A percentile compares a stretch with the other conserved stretches of the same genome.
phyloP scores from a whole-genome alignment of 192 early-diverging fungal genomes.

The Coemansia sp. region DNA sequence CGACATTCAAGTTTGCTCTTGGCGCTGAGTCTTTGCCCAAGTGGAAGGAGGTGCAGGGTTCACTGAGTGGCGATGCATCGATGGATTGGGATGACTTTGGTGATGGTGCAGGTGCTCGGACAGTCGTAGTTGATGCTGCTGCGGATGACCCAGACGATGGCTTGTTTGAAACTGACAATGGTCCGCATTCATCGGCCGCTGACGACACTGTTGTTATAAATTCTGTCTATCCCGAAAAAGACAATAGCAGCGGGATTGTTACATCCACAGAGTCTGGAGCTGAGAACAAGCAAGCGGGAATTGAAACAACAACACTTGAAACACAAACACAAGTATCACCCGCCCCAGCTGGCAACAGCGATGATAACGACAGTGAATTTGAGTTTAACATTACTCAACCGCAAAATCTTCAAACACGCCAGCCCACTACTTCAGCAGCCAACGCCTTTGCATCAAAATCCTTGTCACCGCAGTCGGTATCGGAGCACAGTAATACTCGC shows the following conservation, averaged over 20 bases:
- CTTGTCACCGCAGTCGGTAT: too few relatives aligned
- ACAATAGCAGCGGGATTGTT: too few relatives aligned
- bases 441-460: too few relatives aligned
- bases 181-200: too few relatives aligned
- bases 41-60: background rate
- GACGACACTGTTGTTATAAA: too few relatives aligned
- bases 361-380: constrained; percentile 5
- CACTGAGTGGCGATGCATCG: too few relatives aligned
- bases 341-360: background rate
- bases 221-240: too few relatives aligned
- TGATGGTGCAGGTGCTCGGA: background rate
- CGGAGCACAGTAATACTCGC: too few relatives aligned
- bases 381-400: background rate
- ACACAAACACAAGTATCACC: background rate
- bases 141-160: too few relatives aligned
- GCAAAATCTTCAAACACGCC: background rate
- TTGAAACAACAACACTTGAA: constrained; percentile 4
- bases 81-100: background rate
- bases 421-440: too few relatives aligned
- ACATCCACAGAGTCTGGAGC: too few relatives aligned
- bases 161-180: too few relatives aligned
- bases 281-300: background rate
- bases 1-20: background rate
- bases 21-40: background rate
- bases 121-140: background rate